A percentile compares a stretch with the other conserved stretches of the same genome.
Evolutionary conservation across 495 filamentous ascomycete species (phyloP).

Genomic region (Aspergillus panamensis): DNA sequence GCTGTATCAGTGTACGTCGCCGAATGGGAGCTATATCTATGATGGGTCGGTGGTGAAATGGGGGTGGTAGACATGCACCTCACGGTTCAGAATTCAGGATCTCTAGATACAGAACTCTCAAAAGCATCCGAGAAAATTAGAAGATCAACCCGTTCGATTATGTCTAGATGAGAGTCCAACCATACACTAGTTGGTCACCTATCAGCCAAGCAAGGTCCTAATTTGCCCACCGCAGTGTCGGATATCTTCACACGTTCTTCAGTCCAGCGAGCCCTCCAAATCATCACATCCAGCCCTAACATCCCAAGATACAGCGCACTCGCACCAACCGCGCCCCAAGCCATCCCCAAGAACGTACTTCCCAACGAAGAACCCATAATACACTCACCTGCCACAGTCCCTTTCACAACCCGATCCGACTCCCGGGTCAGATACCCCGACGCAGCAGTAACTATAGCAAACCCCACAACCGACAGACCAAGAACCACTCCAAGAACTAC

Average conservation of each 20-base stretch:
- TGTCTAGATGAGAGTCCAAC: too few relatives aligned
- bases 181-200: too few relatives aligned
- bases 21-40: slow-evolving; percentile 4
- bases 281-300: background rate
- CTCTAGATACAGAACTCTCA: too few relatives aligned
- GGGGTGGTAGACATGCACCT: background rate
- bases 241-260: too few relatives aligned
- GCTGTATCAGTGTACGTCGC: slow-evolving; percentile 1
- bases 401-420: background rate
- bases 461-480: background rate
- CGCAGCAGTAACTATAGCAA: background rate
- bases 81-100: background rate
- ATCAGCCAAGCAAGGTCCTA: too few relatives aligned
- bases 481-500: background rate
- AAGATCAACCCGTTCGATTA: too few relatives aligned
- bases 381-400: background rate
- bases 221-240: too few relatives aligned
- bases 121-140: too few relatives aligned
- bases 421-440: background rate
- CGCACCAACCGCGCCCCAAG: background rate
- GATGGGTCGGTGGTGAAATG: background rate
- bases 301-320: background rate
- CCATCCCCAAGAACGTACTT: background rate
- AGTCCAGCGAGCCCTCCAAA: background rate
- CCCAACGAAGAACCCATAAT: background rate